Evolutionary conservation across 257 asterid species (phyloP).

Genomic region (Rauvolfia tetraphylla): DNA sequence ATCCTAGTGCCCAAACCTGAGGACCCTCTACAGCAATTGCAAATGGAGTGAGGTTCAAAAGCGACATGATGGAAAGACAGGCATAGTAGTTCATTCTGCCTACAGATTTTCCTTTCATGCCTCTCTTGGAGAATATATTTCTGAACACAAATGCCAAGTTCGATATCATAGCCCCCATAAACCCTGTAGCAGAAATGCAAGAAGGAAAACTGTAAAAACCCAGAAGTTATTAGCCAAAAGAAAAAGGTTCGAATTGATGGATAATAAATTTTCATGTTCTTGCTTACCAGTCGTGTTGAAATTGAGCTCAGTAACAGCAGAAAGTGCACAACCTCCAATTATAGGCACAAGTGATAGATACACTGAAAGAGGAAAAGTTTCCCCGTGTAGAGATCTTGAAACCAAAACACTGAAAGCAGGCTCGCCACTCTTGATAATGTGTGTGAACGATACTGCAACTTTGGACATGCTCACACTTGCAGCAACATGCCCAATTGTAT

Average conservation of each 20-base stretch:
- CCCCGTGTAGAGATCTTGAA: slow-evolving; percentile 69
- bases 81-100: no score
- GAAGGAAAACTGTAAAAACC: neutral
- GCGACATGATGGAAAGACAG: no score
- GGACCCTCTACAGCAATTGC: slow-evolving; percentile 95
- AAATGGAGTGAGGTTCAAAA: slow-evolving; percentile 69
- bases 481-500: slow-evolving; percentile 91
- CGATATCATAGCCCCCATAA: slow-evolving; percentile 91
- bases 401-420: slow-evolving; percentile 87
- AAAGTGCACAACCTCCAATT: no score
- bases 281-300: slow-evolving; percentile 60
- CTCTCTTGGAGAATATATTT: slow-evolving; percentile 83
- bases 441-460: no score
- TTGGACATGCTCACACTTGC: slow-evolving; percentile 93
- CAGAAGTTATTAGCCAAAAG: neutral
- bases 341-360: no score
- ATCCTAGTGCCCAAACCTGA: slow-evolving; percentile 81
- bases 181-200: slow-evolving; percentile 42
- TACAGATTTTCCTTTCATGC: no score
- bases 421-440: slow-evolving; percentile 94
- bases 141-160: slow-evolving; percentile 88
- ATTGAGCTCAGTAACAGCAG: no score
- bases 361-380: slow-evolving; percentile 55
- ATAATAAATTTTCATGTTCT: neutral
- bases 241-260: neutral